Conservation (phyloP, 768 basidiomycete species). For the Gymnopilus junonius region DNA sequence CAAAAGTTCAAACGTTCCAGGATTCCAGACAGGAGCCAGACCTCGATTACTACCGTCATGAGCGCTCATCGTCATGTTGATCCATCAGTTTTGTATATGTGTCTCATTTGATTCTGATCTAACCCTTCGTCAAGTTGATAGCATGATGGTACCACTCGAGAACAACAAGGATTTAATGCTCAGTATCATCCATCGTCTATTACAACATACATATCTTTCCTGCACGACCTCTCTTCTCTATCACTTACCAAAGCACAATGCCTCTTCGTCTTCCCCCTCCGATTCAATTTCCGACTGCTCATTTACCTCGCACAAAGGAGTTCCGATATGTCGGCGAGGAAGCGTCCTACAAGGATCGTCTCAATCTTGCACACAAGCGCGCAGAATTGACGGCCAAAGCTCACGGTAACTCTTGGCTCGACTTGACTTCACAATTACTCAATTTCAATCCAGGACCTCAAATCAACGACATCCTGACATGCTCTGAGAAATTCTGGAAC, state of each 20-base stretch:
- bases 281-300: not conserved
- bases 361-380: conserved; percentile 8
- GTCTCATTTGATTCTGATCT: too few species aligned
- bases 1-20: too few species aligned
- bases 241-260: not conserved
- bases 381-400: conserved; percentile 9
- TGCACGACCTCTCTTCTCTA: not conserved
- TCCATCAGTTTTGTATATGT: too few species aligned
- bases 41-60: too few species aligned
- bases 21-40: too few species aligned
- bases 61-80: too few species aligned
- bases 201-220: too few species aligned
- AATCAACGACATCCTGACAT: conserved; percentile 3
- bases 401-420: not conserved
- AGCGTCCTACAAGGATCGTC: not conserved
- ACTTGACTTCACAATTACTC: not conserved
- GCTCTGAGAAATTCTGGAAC: conserved; percentile 15
- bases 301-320: conserved; percentile 2
- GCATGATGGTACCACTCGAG: not conserved
- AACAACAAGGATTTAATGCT: not conserved
- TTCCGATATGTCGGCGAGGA: not conserved
- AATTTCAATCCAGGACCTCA: not conserved
- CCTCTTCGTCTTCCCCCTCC: not conserved
- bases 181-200: not conserved
- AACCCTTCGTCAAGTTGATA: not conserved